Conservation (phyloP, 2,329 filamentous ascomycete genomes). For the Niveomyces coronatus region DNA sequence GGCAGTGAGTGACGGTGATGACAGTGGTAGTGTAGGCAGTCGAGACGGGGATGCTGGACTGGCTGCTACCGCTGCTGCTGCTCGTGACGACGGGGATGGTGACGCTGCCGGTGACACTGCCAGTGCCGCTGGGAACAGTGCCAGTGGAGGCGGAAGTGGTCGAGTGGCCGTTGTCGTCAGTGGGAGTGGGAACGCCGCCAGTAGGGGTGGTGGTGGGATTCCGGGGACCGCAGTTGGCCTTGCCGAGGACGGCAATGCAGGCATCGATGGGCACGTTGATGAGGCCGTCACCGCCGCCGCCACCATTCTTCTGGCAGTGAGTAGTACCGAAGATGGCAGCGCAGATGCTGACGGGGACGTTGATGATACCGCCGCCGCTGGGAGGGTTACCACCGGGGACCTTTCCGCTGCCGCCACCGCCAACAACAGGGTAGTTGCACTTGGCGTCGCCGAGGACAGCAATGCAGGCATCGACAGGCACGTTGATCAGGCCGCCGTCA, state of each 20-base stretch:
- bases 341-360: constrained; percentile 2
- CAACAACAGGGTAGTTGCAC: background rate
- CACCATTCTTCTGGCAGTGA: background rate
- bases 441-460: background rate
- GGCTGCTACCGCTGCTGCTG: no score
- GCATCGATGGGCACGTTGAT: background rate
- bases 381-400: background rate
- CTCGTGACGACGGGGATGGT: background rate
- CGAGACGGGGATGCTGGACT: no score
- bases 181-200: background rate
- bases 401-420: no score
- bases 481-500: background rate
- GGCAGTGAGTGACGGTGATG: no score
- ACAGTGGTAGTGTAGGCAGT: no score
- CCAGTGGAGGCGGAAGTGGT: background rate
- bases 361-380: background rate
- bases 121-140: no score
- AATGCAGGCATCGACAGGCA: background rate
- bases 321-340: background rate
- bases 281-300: background rate
- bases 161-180: background rate
- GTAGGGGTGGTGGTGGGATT: background rate
- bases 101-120: background rate
- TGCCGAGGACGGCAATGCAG: background rate
- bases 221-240: background rate